Base-by-base conservation (phyloP, 2,329 filamentous ascomycete species). In the Trichoderma koningii region DNA sequence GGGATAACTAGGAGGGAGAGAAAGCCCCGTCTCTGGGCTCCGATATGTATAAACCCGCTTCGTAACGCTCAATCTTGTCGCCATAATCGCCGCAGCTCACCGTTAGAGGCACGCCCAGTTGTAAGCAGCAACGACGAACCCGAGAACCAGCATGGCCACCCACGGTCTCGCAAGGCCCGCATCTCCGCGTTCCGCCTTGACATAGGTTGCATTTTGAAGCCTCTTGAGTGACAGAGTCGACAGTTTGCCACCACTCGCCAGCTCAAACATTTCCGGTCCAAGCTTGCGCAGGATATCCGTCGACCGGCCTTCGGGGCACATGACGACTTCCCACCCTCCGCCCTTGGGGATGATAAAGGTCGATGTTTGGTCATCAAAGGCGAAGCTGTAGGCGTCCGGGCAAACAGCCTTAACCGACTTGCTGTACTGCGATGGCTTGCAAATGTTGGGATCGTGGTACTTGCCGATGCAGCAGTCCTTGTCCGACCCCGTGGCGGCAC, bases 371-470 rank as follows among this genome's bases (percentile, higher is more conserved):
- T 87, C 84, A 69, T 87, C 83, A 75, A 85, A 86, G 57, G 89
- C 88, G 74, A 85, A 96, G 72, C 89, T 92, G 77, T 95, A 96
- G 3, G 91, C 91, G 76, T 96, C 92, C 0, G 92, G 91, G 73
- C 92, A 96, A 14, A 94, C 83, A 3, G 77, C 78, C 79, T 96
- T 95, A 61, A 90, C 89, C 12, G 81, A 81, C 66, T 80, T 84
- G 69, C 88, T 87, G 78, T 93, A 95, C 47, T 84, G 77, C 57
- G 87, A 87, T 3, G 89, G 87, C 66, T 82, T 79, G 78, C 91
- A 95, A 55, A 81, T 80, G 26, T 82, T 79, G 2, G 89, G 83
- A 45, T 83, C 82, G 71, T 88, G 81, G 76, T 89, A 90, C 14
- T 83, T 76, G 51, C 90, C 91, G 17, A 87, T 88, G 76, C 92